Evolutionary conservation across 129 eudicot genomes (phyloP).

Genomic region (Ambrosia artemisiifolia): DNA sequence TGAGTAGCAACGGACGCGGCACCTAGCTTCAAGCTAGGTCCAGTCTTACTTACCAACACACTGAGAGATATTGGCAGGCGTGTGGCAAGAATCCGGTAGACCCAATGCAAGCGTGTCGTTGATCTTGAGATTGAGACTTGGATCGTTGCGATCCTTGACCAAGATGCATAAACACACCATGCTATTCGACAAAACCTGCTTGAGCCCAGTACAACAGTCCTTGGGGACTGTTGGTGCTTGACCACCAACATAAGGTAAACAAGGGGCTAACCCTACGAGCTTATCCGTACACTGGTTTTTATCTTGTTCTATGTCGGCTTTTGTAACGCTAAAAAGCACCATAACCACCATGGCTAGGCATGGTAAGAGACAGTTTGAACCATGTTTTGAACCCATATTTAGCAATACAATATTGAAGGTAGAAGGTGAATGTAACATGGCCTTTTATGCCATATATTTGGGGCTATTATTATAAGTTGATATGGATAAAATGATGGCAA

Average conservation of each 20-base stretch:
- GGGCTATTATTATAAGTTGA: background rate
- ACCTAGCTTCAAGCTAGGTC: too few species aligned
- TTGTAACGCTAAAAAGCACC: constrained; percentile 8
- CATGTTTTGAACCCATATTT: constrained; percentile 5
- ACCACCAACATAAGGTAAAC: constrained; percentile 60
- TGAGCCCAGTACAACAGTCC: constrained; percentile 61
- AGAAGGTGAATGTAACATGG: background rate
- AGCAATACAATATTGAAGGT: background rate
- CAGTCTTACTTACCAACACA: constrained; percentile 62
- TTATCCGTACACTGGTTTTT: constrained; percentile 41
- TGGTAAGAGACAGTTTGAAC: background rate
- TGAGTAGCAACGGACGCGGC: too few species aligned
- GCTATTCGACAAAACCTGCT: constrained; percentile 42
- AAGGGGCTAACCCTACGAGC: constrained; percentile 38
- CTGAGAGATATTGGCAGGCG: constrained; percentile 36
- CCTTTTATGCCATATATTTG: background rate
- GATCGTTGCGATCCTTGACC: constrained; percentile 60
- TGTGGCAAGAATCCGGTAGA: constrained; percentile 48
- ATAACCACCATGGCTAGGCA: constrained; percentile 10
- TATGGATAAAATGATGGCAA: constrained; percentile 1
- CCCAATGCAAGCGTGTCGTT: constrained; percentile 65
- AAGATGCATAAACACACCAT: constrained; percentile 55
- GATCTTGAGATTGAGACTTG: constrained; percentile 52
- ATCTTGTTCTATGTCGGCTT: constrained; percentile 45
- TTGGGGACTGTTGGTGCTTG: constrained; percentile 47